phyloP scores from a whole-genome alignment of 2,329 filamentous ascomycete genomes.

The Fusarium penzigii region DNA sequence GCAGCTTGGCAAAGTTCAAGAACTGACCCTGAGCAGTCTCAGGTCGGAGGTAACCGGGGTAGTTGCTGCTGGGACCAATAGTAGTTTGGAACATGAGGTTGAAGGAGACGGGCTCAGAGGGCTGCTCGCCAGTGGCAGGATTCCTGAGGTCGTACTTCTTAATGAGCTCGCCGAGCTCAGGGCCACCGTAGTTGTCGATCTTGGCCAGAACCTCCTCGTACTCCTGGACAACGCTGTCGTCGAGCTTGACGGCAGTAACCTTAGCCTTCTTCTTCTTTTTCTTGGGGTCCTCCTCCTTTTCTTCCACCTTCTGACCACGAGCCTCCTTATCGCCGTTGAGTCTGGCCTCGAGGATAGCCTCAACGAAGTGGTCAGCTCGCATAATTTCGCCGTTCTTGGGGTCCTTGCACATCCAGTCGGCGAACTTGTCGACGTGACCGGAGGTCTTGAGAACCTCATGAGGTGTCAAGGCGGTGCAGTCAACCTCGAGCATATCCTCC shows the following conservation, averaged over 20 bases:
- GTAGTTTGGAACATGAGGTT: conserved; percentile 99
- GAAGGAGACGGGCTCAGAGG: conserved; percentile 83
- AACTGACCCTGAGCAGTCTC: conserved; percentile 99
- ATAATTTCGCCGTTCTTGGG: conserved; percentile 97
- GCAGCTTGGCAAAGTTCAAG: conserved; percentile 92
- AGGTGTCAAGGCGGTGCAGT: conserved; percentile 92
- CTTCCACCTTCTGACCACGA: conserved; percentile 77
- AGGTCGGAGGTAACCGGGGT: conserved; percentile 82
- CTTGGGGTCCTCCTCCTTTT: conserved; percentile 67
- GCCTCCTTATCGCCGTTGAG: conserved; percentile 92
- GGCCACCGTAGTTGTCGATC: conserved; percentile 93
- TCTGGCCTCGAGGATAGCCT: conserved; percentile 85
- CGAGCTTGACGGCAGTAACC: conserved; percentile 77
- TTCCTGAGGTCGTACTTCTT: conserved; percentile 90
- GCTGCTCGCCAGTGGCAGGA: conserved; percentile 74
- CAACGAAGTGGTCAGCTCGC: conserved; percentile 92
- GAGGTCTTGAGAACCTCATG: conserved; percentile 92
- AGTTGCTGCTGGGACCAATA: conserved; percentile 89
- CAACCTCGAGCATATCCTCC: conserved; percentile 94
- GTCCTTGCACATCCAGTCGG: conserved; percentile 99
- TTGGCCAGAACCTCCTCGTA: conserved; percentile 88
- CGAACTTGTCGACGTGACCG: conserved; percentile 97
- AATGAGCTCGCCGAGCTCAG: conserved; percentile 84
- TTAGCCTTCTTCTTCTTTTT: conserved; percentile 92
- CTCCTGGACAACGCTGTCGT: conserved; percentile 82